Evolutionary conservation across 2,329 filamentous ascomycete species (phyloP).

Genomic region (Capronia coronata): DNA sequence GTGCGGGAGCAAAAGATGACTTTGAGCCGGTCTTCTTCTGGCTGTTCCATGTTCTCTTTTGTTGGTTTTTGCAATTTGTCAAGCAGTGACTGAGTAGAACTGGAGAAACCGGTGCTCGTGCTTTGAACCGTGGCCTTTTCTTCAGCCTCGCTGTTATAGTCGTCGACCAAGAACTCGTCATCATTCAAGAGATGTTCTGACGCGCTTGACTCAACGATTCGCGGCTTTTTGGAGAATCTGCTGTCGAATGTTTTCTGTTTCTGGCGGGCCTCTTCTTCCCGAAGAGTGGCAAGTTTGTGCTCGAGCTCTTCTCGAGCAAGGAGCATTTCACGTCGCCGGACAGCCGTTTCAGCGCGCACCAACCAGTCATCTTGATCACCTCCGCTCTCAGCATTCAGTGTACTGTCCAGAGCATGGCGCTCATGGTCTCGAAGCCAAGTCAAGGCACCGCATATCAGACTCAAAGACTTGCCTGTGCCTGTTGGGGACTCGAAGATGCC

Average conservation of each 20-base stretch:
- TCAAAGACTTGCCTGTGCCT: constrained; percentile 85
- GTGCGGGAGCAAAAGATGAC: constrained; percentile 91
- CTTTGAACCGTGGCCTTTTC: constrained; percentile 29
- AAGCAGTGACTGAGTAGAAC: constrained; percentile 68
- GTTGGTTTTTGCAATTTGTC: constrained; percentile 53
- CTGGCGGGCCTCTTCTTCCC: constrained; percentile 16
- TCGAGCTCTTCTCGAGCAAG: constrained; percentile 67
- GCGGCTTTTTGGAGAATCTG: constrained; percentile 14
- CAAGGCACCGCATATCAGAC: constrained; percentile 78
- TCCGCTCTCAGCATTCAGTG: constrained; percentile 29
- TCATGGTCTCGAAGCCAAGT: constrained; percentile 89
- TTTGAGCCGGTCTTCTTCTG: constrained; percentile 62
- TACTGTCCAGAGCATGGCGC: constrained; percentile 34
- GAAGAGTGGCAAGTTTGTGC: constrained; percentile 38
- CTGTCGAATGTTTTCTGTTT: constrained; percentile 5
- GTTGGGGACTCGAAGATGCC: constrained; percentile 93
- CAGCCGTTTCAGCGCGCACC: constrained; percentile 64
- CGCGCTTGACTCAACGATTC: constrained; percentile 1
- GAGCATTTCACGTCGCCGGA: constrained; percentile 61
- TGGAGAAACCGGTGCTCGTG: constrained; percentile 53
- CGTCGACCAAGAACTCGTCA: constrained; percentile 66
- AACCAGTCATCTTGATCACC: constrained; percentile 80
- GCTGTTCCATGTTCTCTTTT: constrained; percentile 39
- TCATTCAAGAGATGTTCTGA: constrained; percentile 43
- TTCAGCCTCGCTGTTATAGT: constrained; percentile 62